Conservation (phyloP, 2,329 filamentous ascomycete genomes). For the Metarhizium guizhouense region DNA sequence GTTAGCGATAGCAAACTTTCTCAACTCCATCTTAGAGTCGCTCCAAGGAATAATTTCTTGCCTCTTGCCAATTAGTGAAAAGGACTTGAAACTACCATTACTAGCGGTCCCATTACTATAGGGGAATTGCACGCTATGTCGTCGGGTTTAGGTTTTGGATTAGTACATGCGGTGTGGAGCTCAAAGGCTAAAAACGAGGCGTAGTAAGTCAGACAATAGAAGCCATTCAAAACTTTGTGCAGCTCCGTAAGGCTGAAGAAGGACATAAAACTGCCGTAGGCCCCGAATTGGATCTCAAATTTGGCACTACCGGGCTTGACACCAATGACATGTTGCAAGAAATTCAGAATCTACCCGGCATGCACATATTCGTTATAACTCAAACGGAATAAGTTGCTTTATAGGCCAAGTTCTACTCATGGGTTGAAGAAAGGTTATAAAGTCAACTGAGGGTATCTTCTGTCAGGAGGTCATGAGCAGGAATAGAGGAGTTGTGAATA, state of each 20-base stretch:
- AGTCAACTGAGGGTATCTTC: not conserved
- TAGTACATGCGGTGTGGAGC: not conserved
- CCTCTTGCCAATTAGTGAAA: not conserved
- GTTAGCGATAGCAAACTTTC: not conserved
- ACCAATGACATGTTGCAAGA: not conserved
- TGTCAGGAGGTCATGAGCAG: not conserved
- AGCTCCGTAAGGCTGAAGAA: not conserved
- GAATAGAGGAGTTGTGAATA: not conserved
- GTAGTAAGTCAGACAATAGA: not conserved
- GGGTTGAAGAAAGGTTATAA: not conserved
- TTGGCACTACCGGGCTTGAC: not conserved
- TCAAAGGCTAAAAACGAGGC: not conserved
- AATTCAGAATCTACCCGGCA: not conserved
- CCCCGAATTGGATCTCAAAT: not conserved
- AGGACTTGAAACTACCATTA: not conserved
- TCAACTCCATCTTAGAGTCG: not conserved
- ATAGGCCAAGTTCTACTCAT: not conserved
- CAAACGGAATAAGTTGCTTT: not conserved
- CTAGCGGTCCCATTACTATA: not conserved
- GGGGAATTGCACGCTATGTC: not conserved
- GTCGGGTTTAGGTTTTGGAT: not conserved
- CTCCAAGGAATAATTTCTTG: not conserved
- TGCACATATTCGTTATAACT: not conserved
- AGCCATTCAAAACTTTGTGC: not conserved
- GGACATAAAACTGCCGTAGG: not conserved